These are phyloP conservation scores for Oryza nivara DNA, from an alignment of 176 grass and related monocot species.

Conservation along the genomic window DNA sequence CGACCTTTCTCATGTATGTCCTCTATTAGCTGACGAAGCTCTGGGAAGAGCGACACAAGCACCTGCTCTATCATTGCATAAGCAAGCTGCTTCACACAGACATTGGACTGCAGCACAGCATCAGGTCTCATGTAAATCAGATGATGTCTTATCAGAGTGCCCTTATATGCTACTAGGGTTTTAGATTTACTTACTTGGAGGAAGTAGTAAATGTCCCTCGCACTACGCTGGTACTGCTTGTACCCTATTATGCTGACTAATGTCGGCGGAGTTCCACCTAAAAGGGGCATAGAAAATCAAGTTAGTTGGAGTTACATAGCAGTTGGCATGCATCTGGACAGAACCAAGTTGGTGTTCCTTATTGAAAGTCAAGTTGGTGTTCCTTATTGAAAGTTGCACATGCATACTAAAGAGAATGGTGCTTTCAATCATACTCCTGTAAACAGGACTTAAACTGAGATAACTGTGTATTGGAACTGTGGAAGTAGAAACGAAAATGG, in stretches of 20 bases:
- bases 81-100: slow-evolving; percentile 90
- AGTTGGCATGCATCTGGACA: not conserved
- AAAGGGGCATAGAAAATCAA: slow-evolving; percentile 31
- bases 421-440: not conserved
- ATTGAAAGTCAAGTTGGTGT: not conserved
- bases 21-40: slow-evolving; percentile 66
- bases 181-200: slow-evolving; percentile 72
- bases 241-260: slow-evolving; percentile 95
- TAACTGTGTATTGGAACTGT: not conserved
- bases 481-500: not conserved
- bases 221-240: slow-evolving; percentile 74
- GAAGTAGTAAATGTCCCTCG: slow-evolving; percentile 94
- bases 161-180: not conserved
- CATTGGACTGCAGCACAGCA: slow-evolving; percentile 75
- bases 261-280: slow-evolving; percentile 85
- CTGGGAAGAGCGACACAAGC: slow-evolving; percentile 79
- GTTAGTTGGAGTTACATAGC: slow-evolving; percentile 20
- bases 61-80: slow-evolving; percentile 78
- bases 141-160: not conserved
- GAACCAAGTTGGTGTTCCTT: slow-evolving; percentile 2
- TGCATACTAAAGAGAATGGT: not conserved
- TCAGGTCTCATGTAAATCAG: slow-evolving; percentile 11
- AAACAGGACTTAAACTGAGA: not conserved
- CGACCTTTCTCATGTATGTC: slow-evolving; percentile 82
- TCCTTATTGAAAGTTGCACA: slow-evolving; percentile 10